Evolutionary conservation across 2,329 filamentous ascomycete species (phyloP), one percentile per base, ranked within the genome.

Genomic region (Fusarium sp.): DNA sequence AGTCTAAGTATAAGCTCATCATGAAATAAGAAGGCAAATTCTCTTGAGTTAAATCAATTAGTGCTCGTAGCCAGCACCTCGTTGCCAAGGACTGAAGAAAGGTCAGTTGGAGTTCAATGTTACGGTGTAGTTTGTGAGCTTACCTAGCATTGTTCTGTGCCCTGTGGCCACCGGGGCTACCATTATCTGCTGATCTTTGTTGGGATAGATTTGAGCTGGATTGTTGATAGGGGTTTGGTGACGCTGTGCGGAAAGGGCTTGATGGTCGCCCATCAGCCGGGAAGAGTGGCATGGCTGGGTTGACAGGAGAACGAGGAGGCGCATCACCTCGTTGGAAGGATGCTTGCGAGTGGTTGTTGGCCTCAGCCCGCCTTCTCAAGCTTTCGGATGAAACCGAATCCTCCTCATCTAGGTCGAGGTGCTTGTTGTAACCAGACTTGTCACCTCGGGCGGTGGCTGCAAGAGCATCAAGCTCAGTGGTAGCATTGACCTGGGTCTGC

Each of bases 401-500:
- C 69, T 83, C 81, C 22, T 83, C 82, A 37, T 83, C 82, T 30
- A 82, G 74, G 64, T 83, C 77, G 10, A 79, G 65, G 14, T 78
- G 77, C n/a, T 74, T 73, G 52, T 94, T 82, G 77, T 82, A 81
- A 51, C 80, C 81, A 48, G 86, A 86, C 56, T 93, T 92, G 78
- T 97, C 94, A 61, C 94, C 94, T 77, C 94, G 91, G 34, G 94
- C 94, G 7, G 94, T 97, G 18, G 92, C 93, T 70, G 93, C 94
- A 61, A 98, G 84, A 11, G 94, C 94, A 79, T 98, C 94, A 53
- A 98, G 87, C 81, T 98, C 94, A 10, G 94, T 97, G 7, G 91
- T 93, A 18, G 85, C 83, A 47, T 81, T 88, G 57, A 97, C 84
- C 76, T 95, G 91, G 7, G 92, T 92, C 80, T 96, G 92, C 16